Base-by-base conservation (phyloP, 2,329 filamentous ascomycete species). In the Trichoderma pleuroti region DNA sequence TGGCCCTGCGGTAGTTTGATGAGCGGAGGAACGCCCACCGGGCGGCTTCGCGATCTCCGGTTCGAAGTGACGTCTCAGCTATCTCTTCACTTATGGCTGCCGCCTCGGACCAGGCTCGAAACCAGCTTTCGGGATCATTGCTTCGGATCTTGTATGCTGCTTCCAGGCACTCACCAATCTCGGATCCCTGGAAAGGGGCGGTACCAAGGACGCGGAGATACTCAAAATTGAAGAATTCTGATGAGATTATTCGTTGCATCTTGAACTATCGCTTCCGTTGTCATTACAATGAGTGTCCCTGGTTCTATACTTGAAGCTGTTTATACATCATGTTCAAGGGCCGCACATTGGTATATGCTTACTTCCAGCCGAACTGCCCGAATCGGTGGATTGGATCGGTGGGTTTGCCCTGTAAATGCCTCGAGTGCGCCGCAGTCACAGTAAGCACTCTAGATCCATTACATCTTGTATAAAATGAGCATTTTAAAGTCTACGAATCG, bases 171-270 rank as follows among this genome's bases (percentile, higher is more conserved):
- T 66, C 63, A 14, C 39, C 63, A 16, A 52, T 18, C 46, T 66
- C 63, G 32, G 42, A 26, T 24, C 42, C 63, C 34, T 52, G 39
- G 7, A 52, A 66, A 10, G 46, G 42, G 9, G 63, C 30, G 9
- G 63, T 66, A 11, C 42, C 42, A 34, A 66, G 63, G 21, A 66
- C 49, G 10, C 63, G 63, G 10, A 66, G 42, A 28, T 34, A 52
- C 30, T 66, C 63, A 56, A 66, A 66, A 10, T 66, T 56, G 46
- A 54, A 66, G 46, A 66, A 66, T 59, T 59, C 56, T 34, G 56
- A 59, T n/a, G 56, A 59, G 30, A 59, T 59, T 59, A 59, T 59
- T 30, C 56, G 56, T 9, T 59, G 56, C 26, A 59, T 59, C 16
- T 42, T 42, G 36, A 18, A 18, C 36, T 42, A 18, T 42, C 16